These are phyloP conservation scores for Dentipellis fragilis DNA, from an alignment of 768 basidiomycete species.

Conservation along the genomic window DNA sequence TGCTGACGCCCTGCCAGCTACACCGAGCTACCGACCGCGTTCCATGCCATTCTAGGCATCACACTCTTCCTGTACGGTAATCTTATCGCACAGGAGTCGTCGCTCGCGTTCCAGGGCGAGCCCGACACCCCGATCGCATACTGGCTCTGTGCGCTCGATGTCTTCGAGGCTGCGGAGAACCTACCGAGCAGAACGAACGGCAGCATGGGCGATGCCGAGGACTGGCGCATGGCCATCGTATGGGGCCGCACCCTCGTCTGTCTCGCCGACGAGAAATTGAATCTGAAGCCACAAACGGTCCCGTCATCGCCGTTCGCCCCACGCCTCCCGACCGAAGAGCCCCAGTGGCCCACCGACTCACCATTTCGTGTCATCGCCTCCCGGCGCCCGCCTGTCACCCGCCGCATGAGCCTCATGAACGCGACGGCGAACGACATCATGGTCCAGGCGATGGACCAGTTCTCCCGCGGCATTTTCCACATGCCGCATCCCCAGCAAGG, in stretches of 20 bases:
- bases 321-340: conserved; percentile 23
- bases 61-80: conserved; percentile 57
- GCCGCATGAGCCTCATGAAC: conserved; percentile 34
- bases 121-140: conserved; percentile 41
- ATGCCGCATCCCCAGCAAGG: conserved; percentile 45
- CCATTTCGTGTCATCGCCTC: conserved; percentile 40
- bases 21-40: conserved; percentile 47
- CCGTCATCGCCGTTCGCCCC: conserved; percentile 8
- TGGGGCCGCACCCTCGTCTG: conserved; percentile 60
- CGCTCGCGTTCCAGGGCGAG: conserved; percentile 44
- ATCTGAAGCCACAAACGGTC: conserved; percentile 15
- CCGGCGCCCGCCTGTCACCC: conserved; percentile 39
- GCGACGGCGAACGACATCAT: conserved; percentile 42
- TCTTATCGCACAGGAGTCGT: conserved; percentile 41
- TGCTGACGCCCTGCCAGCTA: background rate
- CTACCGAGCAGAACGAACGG: conserved; percentile 32
- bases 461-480: conserved; percentile 58
- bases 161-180: conserved; percentile 60
- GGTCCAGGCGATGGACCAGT: conserved; percentile 57
- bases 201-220: conserved; percentile 27
- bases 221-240: conserved; percentile 60
- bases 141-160: conserved; percentile 62
- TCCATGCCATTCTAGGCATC: conserved; percentile 57
- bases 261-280: conserved; percentile 39
- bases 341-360: conserved; percentile 40